phyloP scores from a whole-genome alignment of 2,329 filamentous ascomycete genomes.

The Sclerotinia trifoliorum region DNA sequence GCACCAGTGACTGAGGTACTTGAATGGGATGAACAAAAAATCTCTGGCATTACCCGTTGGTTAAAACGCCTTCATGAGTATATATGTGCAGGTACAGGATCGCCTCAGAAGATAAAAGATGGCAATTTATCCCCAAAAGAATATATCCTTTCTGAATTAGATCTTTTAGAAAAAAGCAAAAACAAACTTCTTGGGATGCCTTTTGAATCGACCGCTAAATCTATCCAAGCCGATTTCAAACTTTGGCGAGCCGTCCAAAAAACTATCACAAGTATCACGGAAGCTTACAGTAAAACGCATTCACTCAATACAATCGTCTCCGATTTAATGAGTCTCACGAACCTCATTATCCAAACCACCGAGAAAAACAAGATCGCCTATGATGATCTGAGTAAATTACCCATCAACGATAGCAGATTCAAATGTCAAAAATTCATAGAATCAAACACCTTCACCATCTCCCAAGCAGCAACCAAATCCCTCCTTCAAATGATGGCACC shows the following conservation, averaged over 20 bases:
- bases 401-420: too few species aligned
- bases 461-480: slow-evolving; percentile 37
- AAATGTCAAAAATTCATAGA: background rate
- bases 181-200: too few species aligned
- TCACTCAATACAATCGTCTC: slow-evolving; percentile 81
- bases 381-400: slow-evolving; percentile 24
- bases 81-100: slow-evolving; percentile 12
- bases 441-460: slow-evolving; percentile 39
- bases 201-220: slow-evolving; percentile 36
- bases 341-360: slow-evolving; percentile 54
- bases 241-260: slow-evolving; percentile 67
- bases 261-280: slow-evolving; percentile 65
- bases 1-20: slow-evolving; percentile 80
- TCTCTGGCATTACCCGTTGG: slow-evolving; percentile 80
- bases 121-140: background rate
- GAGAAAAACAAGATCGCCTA: slow-evolving; percentile 28
- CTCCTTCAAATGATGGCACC: slow-evolving; percentile 75
- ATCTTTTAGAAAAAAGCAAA: background rate
- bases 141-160: background rate
- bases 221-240: slow-evolving; percentile 26
- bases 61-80: slow-evolving; percentile 56
- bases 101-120: background rate
- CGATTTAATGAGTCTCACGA: slow-evolving; percentile 79
- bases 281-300: slow-evolving; percentile 69
- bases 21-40: slow-evolving; percentile 84